Percentiles rank a stretch among this genome's conserved stretches.
Conservation (phyloP, 305 asterid genomes). For the Lippia alba region DNA sequence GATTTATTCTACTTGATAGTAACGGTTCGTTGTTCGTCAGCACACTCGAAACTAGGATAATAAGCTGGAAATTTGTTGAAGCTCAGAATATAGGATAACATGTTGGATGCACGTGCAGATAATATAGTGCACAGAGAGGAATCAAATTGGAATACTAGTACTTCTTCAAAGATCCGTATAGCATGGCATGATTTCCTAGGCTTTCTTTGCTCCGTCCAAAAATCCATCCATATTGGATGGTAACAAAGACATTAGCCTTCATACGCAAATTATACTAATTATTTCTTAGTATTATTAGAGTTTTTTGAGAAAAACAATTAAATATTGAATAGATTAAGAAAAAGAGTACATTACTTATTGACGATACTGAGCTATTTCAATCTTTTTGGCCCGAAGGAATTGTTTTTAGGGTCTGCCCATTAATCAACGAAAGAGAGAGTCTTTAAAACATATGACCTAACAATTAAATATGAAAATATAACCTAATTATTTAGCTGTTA, state of each 20-base stretch:
- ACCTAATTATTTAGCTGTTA: too few relatives aligned
- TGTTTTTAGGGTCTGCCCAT: too few relatives aligned
- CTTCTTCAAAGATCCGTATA: slow-evolving; percentile 87
- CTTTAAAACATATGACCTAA: too few relatives aligned
- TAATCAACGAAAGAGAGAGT: too few relatives aligned
- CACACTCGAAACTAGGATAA: slow-evolving; percentile 71
- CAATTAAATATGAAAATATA: too few relatives aligned
- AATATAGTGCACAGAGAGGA: slow-evolving; percentile 73
- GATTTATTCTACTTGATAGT: slow-evolving; percentile 52
- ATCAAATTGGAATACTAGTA: slow-evolving; percentile 90
- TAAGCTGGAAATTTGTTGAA: slow-evolving; percentile 54
- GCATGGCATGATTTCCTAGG: slow-evolving; percentile 26
- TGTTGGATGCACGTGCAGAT: slow-evolving; percentile 74
- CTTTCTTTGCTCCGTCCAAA: slow-evolving; percentile 59
- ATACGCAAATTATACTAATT: too few relatives aligned
- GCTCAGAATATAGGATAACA: slow-evolving; percentile 53
- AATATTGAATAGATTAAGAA: too few relatives aligned
- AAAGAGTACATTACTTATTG: too few relatives aligned
- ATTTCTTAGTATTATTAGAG: too few relatives aligned
- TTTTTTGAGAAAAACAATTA: too few relatives aligned
- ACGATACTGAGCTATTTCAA: too few relatives aligned
- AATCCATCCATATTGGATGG: slow-evolving; percentile 51
- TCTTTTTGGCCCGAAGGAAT: too few relatives aligned
- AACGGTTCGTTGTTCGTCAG: slow-evolving; percentile 68
- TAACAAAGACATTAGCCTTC: slow-evolving; percentile 28